phyloP scores from a whole-genome alignment of 306 rosid genomes.

The Dryas octopetala region DNA sequence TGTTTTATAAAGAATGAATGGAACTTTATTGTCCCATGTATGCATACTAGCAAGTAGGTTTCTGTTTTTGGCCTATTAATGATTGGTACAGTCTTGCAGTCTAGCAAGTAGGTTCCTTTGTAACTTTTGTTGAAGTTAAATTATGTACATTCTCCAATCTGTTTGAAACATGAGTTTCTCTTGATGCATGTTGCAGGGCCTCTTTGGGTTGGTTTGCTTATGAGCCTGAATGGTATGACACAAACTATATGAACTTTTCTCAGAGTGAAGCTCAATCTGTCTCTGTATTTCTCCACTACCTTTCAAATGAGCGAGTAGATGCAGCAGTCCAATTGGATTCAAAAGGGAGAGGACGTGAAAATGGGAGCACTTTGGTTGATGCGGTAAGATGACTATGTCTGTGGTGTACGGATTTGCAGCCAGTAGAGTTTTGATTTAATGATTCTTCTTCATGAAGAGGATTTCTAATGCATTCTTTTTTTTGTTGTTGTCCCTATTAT shows the following conservation, averaged over 20 bases:
- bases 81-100: conserved; percentile 19
- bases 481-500: conserved; percentile 7
- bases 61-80: too few species aligned
- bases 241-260: conserved; percentile 65
- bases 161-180: conserved; percentile 23
- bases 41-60: neutral
- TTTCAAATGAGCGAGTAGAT: conserved; percentile 70
- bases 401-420: conserved; percentile 18
- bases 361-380: conserved; percentile 58
- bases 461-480: neutral
- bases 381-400: conserved; percentile 52
- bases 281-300: conserved; percentile 77
- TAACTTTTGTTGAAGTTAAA: conserved; percentile 8
- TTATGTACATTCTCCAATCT: conserved; percentile 21
- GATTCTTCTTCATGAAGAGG: conserved; percentile 10
- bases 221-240: conserved; percentile 86
- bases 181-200: conserved; percentile 60
- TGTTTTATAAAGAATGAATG: conserved; percentile 20
- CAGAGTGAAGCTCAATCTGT: conserved; percentile 96
- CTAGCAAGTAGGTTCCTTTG: conserved; percentile 21
- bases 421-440: conserved; percentile 8
- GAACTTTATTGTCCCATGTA: conserved; percentile 13
- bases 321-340: conserved; percentile 50
- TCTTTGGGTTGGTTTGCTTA: conserved; percentile 92
- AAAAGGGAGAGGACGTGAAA: conserved; percentile 74